A percentile compares a stretch with the other conserved stretches of the same genome.
These are phyloP conservation scores for Epichloe coenophiala DNA, from an alignment of 2,329 filamentous ascomycete species.

Conservation along the genomic window DNA sequence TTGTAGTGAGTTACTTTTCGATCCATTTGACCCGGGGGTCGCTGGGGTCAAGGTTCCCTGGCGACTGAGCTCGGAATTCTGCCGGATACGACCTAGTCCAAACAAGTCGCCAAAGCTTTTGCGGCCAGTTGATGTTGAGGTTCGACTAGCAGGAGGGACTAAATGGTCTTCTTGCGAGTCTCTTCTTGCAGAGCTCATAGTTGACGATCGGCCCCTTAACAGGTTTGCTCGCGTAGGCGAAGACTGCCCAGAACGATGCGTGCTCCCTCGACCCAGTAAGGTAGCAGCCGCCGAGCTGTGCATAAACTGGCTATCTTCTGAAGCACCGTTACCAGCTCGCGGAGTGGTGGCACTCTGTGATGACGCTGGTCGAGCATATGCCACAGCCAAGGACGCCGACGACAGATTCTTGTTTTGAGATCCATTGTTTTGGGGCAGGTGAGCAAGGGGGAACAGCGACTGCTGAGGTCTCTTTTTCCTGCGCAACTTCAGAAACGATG, in stretches of 20 bases:
- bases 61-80: conserved; percentile 62
- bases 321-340: conserved; percentile 10
- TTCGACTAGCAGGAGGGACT: conserved; percentile 54
- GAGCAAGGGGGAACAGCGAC: conserved; percentile 75
- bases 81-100: conserved; percentile 61
- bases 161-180: conserved; percentile 59
- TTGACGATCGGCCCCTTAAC: conserved; percentile 70
- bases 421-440: conserved; percentile 58
- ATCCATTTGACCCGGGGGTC: conserved; percentile 56
- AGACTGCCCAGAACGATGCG: conserved; percentile 48
- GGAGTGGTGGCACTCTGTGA: conserved; percentile 18
- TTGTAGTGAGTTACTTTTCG: conserved; percentile 74
- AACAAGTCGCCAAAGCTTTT: conserved; percentile 90
- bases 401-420: conserved; percentile 25
- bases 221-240: conserved; percentile 48
- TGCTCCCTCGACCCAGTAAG: conserved; percentile 25
- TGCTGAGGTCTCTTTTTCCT: conserved; percentile 61
- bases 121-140: conserved; percentile 77
- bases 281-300: conserved; percentile 32
- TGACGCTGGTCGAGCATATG: conserved; percentile 22
- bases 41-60: conserved; percentile 56
- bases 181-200: conserved; percentile 69
- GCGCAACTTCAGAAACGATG: conserved; percentile 70
- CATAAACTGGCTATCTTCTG: conserved; percentile 6
- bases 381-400: conserved; percentile 26